Evolutionary conservation across 1,284 basidiomycete species (phyloP), one percentile per base, ranked within the genome.

Genomic region (Fistulina hepatica): DNA sequence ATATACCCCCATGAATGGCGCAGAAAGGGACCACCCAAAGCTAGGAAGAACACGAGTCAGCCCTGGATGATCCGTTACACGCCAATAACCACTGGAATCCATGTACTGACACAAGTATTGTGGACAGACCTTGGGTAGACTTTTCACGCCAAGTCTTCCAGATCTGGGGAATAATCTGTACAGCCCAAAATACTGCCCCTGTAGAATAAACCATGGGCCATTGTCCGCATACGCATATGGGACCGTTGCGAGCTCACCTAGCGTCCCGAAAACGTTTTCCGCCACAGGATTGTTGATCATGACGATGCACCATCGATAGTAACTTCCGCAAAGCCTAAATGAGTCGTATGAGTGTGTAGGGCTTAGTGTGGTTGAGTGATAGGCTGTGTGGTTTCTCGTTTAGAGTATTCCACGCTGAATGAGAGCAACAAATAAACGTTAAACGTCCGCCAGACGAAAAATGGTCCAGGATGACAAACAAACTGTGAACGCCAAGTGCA

Each of bases 61-160:
- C n/a, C n/a, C n/a, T n/a, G n/a, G n/a, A n/a, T n/a, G n/a, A 21
- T 2, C 33, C 13, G 17, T 21, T 20, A 21, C 19, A 28, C 11
- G 27, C 4, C 21, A 20, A 23, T 16, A 11, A 19, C 21, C 21
- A 3, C 23, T 36, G 15, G 19, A 11, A 13, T n/a, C 33, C 31
- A 38, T 50, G 36, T 36, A 74, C 73, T 70, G 67, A 81, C 77
- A 85, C 73, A 23, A 91, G 67, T 53, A 63, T 75, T 11, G 67
- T 69, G 0, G 83, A 86, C 5, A 89, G 64, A 0, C 86, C 85
- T 17, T 75, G 65, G 0, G 81, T 84, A 21, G 72, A 73, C 51
- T 86, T 82, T 15, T 67, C 62, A n/a, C 75, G 68, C 59, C 73
- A 79, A 47, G 71, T 81, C 55, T 89, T 88, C 69, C 73, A 74